phyloP scores from a whole-genome alignment of 1,139 yeast species.

The Saccharomycopsis crataegensis region DNA sequence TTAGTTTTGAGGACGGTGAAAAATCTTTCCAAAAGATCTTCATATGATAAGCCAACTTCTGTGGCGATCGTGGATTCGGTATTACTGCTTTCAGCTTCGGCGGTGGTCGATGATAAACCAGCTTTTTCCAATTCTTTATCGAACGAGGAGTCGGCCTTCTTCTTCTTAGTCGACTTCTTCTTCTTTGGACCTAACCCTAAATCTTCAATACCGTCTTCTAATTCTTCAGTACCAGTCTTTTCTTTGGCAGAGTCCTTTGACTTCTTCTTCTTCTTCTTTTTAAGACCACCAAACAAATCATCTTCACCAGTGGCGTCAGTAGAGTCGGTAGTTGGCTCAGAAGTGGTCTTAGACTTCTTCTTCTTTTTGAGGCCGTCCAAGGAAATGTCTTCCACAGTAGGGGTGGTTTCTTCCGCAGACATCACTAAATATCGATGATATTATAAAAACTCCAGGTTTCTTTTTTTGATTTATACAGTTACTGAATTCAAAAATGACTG shows the following conservation, averaged over 20 bases:
- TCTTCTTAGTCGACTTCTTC: constrained; percentile 51
- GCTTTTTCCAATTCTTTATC: constrained; percentile 89
- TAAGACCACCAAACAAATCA: constrained; percentile 64
- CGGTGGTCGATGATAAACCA: constrained; percentile 56
- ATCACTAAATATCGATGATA: background rate
- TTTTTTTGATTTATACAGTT: too few species aligned
- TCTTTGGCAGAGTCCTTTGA: constrained; percentile 57
- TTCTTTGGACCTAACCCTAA: constrained; percentile 67
- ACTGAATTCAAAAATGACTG: too few species aligned
- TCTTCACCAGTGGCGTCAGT: constrained; percentile 23
- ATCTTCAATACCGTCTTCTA: constrained; percentile 62
- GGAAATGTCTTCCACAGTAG: constrained; percentile 1
- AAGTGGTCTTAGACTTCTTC: constrained; percentile 3
- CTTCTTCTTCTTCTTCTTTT: constrained; percentile 73
- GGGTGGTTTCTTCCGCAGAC: background rate
- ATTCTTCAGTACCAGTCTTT: constrained; percentile 37
- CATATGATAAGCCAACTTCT: constrained; percentile 66
- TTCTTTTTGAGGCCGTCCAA: constrained; percentile 6
- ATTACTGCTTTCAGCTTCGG: constrained; percentile 26
- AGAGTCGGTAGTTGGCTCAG: background rate
- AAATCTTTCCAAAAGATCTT: constrained; percentile 72
- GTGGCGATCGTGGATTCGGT: constrained; percentile 27
- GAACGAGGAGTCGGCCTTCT: constrained; percentile 63
- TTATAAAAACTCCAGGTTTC: too few species aligned
- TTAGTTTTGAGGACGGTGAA: constrained; percentile 80